phyloP scores from a whole-genome alignment of 1,139 yeast species.

The Suhomyces ambrosiae region DNA sequence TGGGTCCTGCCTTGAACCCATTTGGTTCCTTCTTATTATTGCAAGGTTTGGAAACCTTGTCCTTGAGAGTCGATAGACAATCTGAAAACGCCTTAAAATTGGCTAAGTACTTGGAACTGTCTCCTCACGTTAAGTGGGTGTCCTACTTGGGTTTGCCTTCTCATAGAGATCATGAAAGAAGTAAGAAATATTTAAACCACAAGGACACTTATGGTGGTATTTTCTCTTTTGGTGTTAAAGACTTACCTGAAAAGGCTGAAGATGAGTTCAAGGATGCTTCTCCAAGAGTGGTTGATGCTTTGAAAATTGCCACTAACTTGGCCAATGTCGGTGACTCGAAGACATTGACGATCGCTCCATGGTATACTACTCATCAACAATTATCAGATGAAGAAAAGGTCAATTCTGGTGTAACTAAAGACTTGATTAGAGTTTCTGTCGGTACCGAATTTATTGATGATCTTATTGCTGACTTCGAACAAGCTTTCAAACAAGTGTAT shows the following conservation, averaged over 20 bases:
- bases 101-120: slow-evolving; percentile 73
- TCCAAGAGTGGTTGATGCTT: slow-evolving; percentile 76
- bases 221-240: slow-evolving; percentile 85
- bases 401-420: slow-evolving; percentile 84
- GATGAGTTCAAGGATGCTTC: slow-evolving; percentile 73
- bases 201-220: slow-evolving; percentile 82
- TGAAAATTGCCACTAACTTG: slow-evolving; percentile 84
- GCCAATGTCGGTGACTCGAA: slow-evolving; percentile 97
- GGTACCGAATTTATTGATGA: slow-evolving; percentile 93
- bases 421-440: slow-evolving; percentile 82
- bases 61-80: slow-evolving; percentile 92
- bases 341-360: slow-evolving; percentile 93
- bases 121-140: slow-evolving; percentile 80
- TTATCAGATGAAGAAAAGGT: slow-evolving; percentile 76
- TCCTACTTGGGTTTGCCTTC: slow-evolving; percentile 87
- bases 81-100: slow-evolving; percentile 79
- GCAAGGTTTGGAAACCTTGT: slow-evolving; percentile 92
- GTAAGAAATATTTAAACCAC: slow-evolving; percentile 71
- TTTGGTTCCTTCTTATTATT: slow-evolving; percentile 82
- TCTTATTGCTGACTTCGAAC: slow-evolving; percentile 82
- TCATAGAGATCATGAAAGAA: slow-evolving; percentile 79
- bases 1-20: slow-evolving; percentile 89
- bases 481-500: slow-evolving; percentile 64
- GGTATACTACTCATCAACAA: slow-evolving; percentile 94
- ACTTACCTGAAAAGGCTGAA: slow-evolving; percentile 45